A percentile compares a stretch with the other conserved stretches of the same genome.
Evolutionary conservation across 495 filamentous ascomycete genomes (phyloP).

Genomic region (Sporormia fimetaria): DNA sequence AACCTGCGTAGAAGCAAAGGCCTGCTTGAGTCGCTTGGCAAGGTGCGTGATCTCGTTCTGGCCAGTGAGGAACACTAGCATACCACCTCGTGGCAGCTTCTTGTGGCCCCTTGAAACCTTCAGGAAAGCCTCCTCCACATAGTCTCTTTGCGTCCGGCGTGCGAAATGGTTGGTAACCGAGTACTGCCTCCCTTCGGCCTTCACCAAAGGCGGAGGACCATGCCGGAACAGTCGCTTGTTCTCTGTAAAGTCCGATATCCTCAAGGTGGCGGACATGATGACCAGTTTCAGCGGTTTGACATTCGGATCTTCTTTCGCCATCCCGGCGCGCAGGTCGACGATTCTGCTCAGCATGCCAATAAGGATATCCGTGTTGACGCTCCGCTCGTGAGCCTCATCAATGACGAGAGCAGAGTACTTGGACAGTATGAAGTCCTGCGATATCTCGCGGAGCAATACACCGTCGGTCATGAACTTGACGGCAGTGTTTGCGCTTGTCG

Average conservation of each 20-base stretch:
- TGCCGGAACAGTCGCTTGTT: conserved; percentile 68
- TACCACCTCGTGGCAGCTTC: conserved; percentile 81
- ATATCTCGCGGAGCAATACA: conserved; percentile 82
- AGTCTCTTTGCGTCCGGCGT: conserved; percentile 71
- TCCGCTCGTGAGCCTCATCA: conserved; percentile 96
- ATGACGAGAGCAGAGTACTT: conserved; percentile 93
- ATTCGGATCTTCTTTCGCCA: conserved; percentile 48
- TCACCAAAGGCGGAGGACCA: conserved; percentile 67
- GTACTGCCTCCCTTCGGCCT: conserved; percentile 90
- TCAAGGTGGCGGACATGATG: conserved; percentile 95
- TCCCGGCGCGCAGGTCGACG: conserved; percentile 59
- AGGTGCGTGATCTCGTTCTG: conserved; percentile 80
- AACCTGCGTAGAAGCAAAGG: conserved; percentile 50
- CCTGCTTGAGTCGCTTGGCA: conserved; percentile 61
- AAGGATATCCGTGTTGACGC: conserved; percentile 93
- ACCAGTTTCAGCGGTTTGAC: conserved; percentile 73
- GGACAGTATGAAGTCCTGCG: conserved; percentile 76
- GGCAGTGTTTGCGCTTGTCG: conserved; percentile 67
- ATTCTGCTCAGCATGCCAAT: conserved; percentile 94
- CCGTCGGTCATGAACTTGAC: conserved; percentile 99
- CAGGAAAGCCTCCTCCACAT: conserved; percentile 74
- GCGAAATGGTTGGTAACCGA: conserved; percentile 84
- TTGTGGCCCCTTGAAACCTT: conserved; percentile 84
- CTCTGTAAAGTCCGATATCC: conserved; percentile 79
- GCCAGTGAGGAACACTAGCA: conserved; percentile 93